Conservation (phyloP, 2,329 filamentous ascomycete species). For the Monosporascus sp. region DNA sequence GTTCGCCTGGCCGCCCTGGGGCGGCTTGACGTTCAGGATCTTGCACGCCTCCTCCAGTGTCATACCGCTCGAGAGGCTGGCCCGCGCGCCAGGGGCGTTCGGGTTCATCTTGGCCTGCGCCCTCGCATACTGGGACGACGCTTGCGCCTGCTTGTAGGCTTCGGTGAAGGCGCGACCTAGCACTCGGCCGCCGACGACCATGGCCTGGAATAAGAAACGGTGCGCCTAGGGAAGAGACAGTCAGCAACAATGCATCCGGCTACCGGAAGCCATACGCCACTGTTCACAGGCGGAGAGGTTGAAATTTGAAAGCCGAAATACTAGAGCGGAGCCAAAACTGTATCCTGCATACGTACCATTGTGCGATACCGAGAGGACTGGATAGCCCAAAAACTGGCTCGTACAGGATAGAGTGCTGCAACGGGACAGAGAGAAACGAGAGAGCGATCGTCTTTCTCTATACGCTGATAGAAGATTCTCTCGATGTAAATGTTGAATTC, state of each 20-base stretch:
- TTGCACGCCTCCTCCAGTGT: slow-evolving; percentile 95
- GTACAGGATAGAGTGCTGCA: too few relatives aligned
- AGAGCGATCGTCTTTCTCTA: not conserved
- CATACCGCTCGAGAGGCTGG: slow-evolving; percentile 60
- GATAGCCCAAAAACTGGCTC: not conserved
- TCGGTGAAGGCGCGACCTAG: slow-evolving; percentile 89
- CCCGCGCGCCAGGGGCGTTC: slow-evolving; percentile 31
- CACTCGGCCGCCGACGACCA: slow-evolving; percentile 85
- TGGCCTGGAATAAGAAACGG: slow-evolving; percentile 88
- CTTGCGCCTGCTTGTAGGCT: slow-evolving; percentile 92
- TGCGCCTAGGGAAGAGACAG: slow-evolving; percentile 63
- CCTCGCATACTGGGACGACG: slow-evolving; percentile 75
- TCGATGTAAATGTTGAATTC: not conserved
- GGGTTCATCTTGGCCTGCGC: slow-evolving; percentile 59
- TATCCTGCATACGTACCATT: not conserved
- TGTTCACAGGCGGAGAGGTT: too few relatives aligned
- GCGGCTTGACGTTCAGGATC: slow-evolving; percentile 92
- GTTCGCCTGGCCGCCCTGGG: slow-evolving; percentile 70
- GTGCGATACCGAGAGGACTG: not conserved
- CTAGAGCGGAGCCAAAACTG: not conserved
- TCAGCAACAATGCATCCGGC: slow-evolving; percentile 6
- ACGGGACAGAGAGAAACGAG: not conserved
- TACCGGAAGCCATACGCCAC: not conserved
- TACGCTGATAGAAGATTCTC: not conserved
- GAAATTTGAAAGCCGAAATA: too few relatives aligned